Base-by-base conservation (phyloP, 2,329 filamentous ascomycete species). In the Diplodia seriata region DNA sequence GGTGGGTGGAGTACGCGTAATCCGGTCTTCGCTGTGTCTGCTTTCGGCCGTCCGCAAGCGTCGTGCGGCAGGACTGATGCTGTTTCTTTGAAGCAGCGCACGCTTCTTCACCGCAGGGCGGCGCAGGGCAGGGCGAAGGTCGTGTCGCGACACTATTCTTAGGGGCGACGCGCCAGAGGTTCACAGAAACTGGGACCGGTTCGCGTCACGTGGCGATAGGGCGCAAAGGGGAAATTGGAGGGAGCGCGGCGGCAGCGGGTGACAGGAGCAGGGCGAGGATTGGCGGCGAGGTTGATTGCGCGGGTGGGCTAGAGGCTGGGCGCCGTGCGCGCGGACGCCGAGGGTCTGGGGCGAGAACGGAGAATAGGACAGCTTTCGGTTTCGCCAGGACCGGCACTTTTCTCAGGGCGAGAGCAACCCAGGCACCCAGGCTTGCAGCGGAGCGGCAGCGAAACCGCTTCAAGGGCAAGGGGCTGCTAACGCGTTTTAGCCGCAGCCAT, bases 391-490 rank as follows among this genome's bases (percentile, higher is more conserved):
- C 33, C 55, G 53, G 53, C 55, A 66, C 54, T 56, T 56, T 66
- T 66, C 40, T 51, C 50, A 53, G 59, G 57, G 40, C 59, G 61
- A 31, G 47, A 47, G 36, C 38, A 55, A 54, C 29, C 33, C 33
- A 54, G 50, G 20, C 23, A 43, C 36, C 20, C 40, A 33, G 59
- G 29, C 43, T 51, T 38, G 57, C 40, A 20, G 56, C 33, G 62
- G 29, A 31, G 49, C 62, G 62, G 49, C 33, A 65, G 26, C 49
- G 49, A 65, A 65, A 55, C 43, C 20, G 62, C 49, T 43, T 26
- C 62, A 65, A 43, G 50, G 49, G 36, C 65, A 67, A 67, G 65
- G 65, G 65, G 65, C 53, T 62, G 59, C 59, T 63, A 63, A 63
- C 59, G n/a, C 29, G 43, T 61, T 67, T 67, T 67, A 62, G 55